Base-by-base conservation (phyloP, 495 filamentous ascomycete genomes). In the Lichina pygmaea region DNA sequence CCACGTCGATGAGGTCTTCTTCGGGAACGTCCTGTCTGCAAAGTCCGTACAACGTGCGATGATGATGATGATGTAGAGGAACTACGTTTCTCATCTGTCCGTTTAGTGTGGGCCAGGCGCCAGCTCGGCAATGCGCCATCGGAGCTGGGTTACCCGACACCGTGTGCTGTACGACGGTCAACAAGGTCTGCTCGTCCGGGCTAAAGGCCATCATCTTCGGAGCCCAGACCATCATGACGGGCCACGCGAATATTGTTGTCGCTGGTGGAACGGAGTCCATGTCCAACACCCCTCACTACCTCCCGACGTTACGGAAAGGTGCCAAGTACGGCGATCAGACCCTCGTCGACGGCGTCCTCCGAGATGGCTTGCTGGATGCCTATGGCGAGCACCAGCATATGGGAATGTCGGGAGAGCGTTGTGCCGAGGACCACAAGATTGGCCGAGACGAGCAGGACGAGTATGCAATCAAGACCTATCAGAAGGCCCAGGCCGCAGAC, bases 271-370 rank as follows among this genome's bases (percentile, higher is more conserved):
- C 86, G 48, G 89, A 97, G 67, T 89, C 81, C 62, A 97, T 97
- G 89, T 86, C 82, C 50, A 95, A 94, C 65, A 68, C 75, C 43
- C 91, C 91, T n/a, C 85, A 95, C 64, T 97, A 97, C 66, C 73
- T 93, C 41, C 81, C 83, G 41, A 77, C 65, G 54, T 65, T 85
- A 30, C 80, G 89, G 52, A 72, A 61, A 43, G 89, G 89, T 43
- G 71, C 74, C 57, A 93, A 93, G 64, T 95, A 81, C 62, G 89
- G 89, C 53, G 69, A 93, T 63, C 75, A 81, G 57, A 71, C 62
- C 33, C 64, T 95, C 47, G 69, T 95, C 11, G 89, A 97, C 57
- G 89, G 84, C 44, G 72, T 95, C 49, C 70, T 91, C 51, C 78
- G 81, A 62, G 89, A 97, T 56, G 89, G 89, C 44, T 67, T 97